Conservation (phyloP, 352 stramenopile species). For the Pseudoperonospora humuli region DNA sequence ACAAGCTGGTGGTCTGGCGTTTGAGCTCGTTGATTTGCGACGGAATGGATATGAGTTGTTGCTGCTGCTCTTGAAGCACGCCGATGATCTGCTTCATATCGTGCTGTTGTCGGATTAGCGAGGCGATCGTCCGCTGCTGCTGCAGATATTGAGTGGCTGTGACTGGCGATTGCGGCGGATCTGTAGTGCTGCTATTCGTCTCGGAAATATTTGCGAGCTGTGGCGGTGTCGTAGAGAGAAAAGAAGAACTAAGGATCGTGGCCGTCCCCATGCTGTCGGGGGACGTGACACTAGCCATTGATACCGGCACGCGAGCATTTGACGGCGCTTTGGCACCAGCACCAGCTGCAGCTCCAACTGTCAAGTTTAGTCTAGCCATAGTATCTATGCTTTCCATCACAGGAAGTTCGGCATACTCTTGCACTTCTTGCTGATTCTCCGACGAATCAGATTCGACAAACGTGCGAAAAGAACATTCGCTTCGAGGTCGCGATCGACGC, state of each 20-base stretch:
- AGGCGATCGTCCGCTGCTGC: slow-evolving; percentile 77
- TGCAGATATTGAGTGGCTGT: slow-evolving; percentile 59
- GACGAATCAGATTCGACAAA: slow-evolving; percentile 10
- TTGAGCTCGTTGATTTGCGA: slow-evolving; percentile 60
- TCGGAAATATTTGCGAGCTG: slow-evolving; percentile 13
- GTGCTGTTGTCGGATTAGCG: slow-evolving; percentile 71
- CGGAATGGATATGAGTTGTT: slow-evolving; percentile 63
- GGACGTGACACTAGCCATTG: slow-evolving; percentile 3
- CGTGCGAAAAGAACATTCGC: slow-evolving; percentile 35
- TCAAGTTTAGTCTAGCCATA: slow-evolving; percentile 1
- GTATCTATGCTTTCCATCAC: slow-evolving; percentile 12
- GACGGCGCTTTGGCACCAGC: background rate
- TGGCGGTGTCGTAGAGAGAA: slow-evolving; percentile 5
- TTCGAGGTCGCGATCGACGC: slow-evolving; percentile 34
- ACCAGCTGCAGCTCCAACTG: background rate
- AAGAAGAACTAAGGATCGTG: slow-evolving; percentile 2
- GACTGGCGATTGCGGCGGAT: slow-evolving; percentile 41
- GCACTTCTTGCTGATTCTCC: slow-evolving; percentile 16
- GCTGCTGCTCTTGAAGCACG: slow-evolving; percentile 70
- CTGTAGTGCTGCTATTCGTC: slow-evolving; percentile 10
- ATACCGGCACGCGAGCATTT: background rate
- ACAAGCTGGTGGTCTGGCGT: slow-evolving; percentile 45
- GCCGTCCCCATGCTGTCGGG: slow-evolving; percentile 8
- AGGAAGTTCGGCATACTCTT: slow-evolving; percentile 6
- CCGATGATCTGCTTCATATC: slow-evolving; percentile 78